These are phyloP conservation scores for Monosporozyma yasuniensis DNA, from an alignment of 805 yeast genomes.

Conservation along the genomic window DNA sequence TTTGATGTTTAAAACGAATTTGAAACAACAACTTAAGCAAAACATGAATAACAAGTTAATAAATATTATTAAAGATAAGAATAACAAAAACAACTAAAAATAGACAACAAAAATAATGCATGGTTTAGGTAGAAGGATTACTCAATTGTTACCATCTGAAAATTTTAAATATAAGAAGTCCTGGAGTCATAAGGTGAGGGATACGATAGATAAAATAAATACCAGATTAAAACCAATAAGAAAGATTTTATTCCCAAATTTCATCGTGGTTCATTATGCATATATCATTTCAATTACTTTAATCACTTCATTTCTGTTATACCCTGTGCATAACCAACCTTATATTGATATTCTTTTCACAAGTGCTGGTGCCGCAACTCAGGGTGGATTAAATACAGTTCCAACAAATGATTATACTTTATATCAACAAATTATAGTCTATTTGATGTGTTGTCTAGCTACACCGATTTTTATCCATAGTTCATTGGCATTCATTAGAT, in stretches of 20 bases:
- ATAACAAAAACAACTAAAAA: no score
- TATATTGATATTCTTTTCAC: slow-evolving; percentile 77
- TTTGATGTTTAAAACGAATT: no score
- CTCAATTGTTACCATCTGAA: background rate
- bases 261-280: slow-evolving; percentile 55
- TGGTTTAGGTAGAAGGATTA: background rate
- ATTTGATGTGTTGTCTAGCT: slow-evolving; percentile 50
- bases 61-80: no score
- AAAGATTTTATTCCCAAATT: slow-evolving; percentile 33
- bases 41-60: no score
- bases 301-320: slow-evolving; percentile 63
- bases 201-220: slow-evolving; percentile 24
- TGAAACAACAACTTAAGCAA: no score
- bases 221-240: slow-evolving; percentile 25
- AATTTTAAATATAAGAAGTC: slow-evolving; percentile 22
- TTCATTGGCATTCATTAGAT: slow-evolving; percentile 59
- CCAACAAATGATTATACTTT: slow-evolving; percentile 50
- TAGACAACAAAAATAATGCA: background rate
- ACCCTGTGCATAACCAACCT: slow-evolving; percentile 50
- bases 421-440: slow-evolving; percentile 74
- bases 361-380: slow-evolving; percentile 68
- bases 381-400: slow-evolving; percentile 81
- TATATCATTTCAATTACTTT: slow-evolving; percentile 55
- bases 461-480: slow-evolving; percentile 88
- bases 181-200: slow-evolving; percentile 32